phyloP scores from a whole-genome alignment of 139 green algal genomes.

The Monoraphidium neglectum region DNA sequence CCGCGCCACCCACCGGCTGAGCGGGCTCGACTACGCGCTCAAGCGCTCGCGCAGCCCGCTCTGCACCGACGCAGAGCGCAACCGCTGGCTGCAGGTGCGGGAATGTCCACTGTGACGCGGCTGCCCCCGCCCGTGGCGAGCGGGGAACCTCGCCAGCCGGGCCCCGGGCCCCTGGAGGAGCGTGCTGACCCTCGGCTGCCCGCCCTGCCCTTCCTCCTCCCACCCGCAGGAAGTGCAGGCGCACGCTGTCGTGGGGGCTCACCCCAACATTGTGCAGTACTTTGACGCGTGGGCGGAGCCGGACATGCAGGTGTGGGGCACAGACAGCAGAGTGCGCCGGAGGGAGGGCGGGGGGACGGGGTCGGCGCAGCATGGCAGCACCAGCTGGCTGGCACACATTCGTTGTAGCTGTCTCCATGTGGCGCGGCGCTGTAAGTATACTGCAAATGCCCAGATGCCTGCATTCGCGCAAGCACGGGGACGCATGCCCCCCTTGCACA shows the following conservation, averaged over 20 bases:
- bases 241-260: conserved; percentile 67
- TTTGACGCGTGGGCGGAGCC: conserved; percentile 82
- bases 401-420: neutral
- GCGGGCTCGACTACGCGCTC: conserved; percentile 86
- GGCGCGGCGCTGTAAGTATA: neutral
- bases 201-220: neutral
- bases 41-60: conserved; percentile 76
- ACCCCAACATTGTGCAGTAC: conserved; percentile 88
- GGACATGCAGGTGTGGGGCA: conserved; percentile 6
- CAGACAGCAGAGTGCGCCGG: neutral
- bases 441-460: too few species aligned
- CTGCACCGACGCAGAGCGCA: conserved; percentile 46
- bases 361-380: neutral
- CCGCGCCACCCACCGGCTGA: conserved; percentile 68
- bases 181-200: too few species aligned
- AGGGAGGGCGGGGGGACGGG: too few species aligned
- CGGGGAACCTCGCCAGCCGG: too few species aligned
- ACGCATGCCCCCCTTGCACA: too few species aligned
- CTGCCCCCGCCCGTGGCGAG: too few species aligned
- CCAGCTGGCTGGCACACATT: neutral
- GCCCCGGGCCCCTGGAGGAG: too few species aligned
- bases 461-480: too few species aligned
- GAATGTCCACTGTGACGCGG: too few species aligned
- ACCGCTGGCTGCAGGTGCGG: conserved; percentile 63
- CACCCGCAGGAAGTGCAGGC: conserved; percentile 81